These are phyloP conservation scores for Mollisiaceae sp. DNA, from an alignment of 2,329 filamentous ascomycete genomes.

Conservation along the genomic window DNA sequence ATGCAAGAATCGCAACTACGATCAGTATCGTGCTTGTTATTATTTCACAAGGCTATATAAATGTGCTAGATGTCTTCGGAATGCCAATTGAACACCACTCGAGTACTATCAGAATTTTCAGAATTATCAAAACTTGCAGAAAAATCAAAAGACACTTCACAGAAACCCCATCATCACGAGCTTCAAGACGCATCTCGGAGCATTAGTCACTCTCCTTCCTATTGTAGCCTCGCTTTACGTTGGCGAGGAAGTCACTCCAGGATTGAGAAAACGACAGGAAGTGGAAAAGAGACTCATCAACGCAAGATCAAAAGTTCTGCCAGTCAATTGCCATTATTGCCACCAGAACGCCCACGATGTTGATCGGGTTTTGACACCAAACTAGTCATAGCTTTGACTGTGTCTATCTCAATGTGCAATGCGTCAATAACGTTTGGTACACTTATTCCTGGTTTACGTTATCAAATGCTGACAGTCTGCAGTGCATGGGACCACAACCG, in stretches of 20 bases:
- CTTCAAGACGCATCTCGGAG: not conserved
- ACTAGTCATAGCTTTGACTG: not conserved
- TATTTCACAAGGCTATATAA: not conserved
- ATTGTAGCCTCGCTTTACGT: not conserved
- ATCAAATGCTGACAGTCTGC: not conserved
- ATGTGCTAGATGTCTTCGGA: no score
- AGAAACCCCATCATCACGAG: not conserved
- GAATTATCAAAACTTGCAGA: no score
- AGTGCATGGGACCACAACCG: not conserved
- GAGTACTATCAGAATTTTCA: no score
- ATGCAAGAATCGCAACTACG: not conserved
- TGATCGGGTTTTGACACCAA: not conserved
- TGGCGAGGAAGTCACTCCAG: not conserved
- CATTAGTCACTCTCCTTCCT: slow-evolving; percentile 1
- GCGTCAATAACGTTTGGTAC: not conserved
- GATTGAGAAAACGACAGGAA: not conserved
- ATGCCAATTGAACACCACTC: no score
- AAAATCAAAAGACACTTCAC: no score
- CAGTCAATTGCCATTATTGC: not conserved
- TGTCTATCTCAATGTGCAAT: not conserved
- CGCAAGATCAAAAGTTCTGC: not conserved
- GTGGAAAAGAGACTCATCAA: not conserved
- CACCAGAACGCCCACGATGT: not conserved
- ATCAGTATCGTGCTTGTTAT: not conserved
- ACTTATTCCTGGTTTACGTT: not conserved